Percentiles rank a stretch among this genome's conserved stretches.
phyloP scores from a whole-genome alignment of 2,329 filamentous ascomycete genomes.

The Colletotrichum tamarilloi region DNA sequence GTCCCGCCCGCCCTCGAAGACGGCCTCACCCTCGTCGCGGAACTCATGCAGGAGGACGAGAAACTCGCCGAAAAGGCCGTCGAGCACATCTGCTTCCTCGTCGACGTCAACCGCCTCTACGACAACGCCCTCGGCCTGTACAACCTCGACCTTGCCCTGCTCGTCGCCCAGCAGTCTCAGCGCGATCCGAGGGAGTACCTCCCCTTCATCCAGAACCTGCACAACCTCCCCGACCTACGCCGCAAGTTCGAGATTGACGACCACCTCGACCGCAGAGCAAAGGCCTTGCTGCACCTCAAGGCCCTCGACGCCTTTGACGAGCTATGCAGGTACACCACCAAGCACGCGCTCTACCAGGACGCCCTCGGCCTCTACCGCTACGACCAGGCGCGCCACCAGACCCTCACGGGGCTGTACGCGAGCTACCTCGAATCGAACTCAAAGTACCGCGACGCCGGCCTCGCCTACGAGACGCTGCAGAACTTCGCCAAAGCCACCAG shows the following conservation, averaged over 20 bases:
- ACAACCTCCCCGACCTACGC: conserved; percentile 76
- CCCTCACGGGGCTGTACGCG: conserved; percentile 83
- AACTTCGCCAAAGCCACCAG: conserved; percentile 80
- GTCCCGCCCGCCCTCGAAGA: conserved; percentile 89
- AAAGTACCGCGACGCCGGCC: conserved; percentile 84
- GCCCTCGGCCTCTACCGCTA: conserved; percentile 89
- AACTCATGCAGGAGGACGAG: conserved; percentile 74
- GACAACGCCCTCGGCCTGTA: conserved; percentile 92
- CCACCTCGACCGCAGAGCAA: conserved; percentile 79
- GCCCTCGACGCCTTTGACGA: conserved; percentile 81
- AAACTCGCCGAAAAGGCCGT: conserved; percentile 87
- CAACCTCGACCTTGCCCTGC: conserved; percentile 86
- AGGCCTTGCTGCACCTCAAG: conserved; percentile 83
- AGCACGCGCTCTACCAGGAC: conserved; percentile 81
- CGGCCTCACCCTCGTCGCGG: conserved; percentile 82
- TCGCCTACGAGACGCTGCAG: conserved; percentile 88
- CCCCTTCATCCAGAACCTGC: conserved; percentile 90
- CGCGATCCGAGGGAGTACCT: conserved; percentile 96
- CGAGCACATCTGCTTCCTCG: conserved; percentile 97
- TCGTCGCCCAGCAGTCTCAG: conserved; percentile 96
- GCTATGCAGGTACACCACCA: conserved; percentile 79
- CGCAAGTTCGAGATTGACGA: conserved; percentile 90
- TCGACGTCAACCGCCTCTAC: conserved; percentile 92
- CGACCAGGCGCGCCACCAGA: conserved; percentile 72
- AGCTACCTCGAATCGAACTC: conserved; percentile 80